These are phyloP conservation scores for Cladosporium cucumerinum DNA, from an alignment of 2,329 filamentous ascomycete species.

Conservation along the genomic window DNA sequence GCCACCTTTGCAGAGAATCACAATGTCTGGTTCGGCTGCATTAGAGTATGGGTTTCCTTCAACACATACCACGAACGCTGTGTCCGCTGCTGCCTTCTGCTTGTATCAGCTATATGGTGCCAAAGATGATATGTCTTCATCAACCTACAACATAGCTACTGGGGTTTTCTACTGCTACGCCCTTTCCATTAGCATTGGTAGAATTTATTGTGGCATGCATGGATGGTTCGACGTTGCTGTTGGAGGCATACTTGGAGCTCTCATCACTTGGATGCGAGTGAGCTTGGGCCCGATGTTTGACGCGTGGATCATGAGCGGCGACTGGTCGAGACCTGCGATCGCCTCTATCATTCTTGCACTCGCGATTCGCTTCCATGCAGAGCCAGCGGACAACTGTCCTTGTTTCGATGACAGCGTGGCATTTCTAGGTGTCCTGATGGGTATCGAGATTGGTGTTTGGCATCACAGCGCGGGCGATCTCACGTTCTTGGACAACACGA, in stretches of 20 bases:
- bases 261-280: conserved; percentile 57
- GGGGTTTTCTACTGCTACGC: conserved; percentile 78
- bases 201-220: conserved; percentile 98
- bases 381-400: conserved; percentile 93
- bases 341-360: conserved; percentile 65
- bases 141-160: conserved; percentile 39
- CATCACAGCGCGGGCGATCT: conserved; percentile 52
- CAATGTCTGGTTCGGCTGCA: conserved; percentile 92
- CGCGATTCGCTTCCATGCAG: conserved; percentile 78
- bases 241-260: conserved; percentile 72
- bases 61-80: conserved; percentile 93
- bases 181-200: conserved; percentile 81
- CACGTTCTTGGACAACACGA: conserved; percentile 23
- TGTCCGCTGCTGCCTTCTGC: conserved; percentile 85
- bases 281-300: conserved; percentile 61
- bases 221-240: conserved; percentile 88
- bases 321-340: conserved; percentile 62
- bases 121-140: conserved; percentile 56
- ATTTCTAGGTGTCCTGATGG: conserved; percentile 86
- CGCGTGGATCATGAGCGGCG: conserved; percentile 63
- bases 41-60: conserved; percentile 97
- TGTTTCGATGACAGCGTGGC: conserved; percentile 96
- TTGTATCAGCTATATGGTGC: conserved; percentile 67
- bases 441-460: conserved; percentile 79
- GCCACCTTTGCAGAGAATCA: conserved; percentile 88